Base-by-base conservation (phyloP, 2,329 filamentous ascomycete species). In the Apiospora marii region DNA sequence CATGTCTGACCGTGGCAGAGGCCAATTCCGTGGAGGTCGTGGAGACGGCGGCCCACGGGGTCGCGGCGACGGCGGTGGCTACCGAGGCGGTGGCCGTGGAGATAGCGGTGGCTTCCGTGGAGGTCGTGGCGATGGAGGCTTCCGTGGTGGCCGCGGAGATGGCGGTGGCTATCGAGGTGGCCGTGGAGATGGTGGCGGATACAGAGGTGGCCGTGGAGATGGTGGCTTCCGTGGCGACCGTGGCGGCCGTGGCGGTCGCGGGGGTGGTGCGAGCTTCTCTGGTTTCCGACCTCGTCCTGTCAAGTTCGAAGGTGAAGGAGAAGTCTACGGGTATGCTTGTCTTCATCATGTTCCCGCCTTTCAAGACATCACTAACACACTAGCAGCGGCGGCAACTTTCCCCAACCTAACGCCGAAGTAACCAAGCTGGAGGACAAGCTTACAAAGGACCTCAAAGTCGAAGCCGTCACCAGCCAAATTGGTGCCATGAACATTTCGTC, bases 341-440 rank as follows among this genome's bases (percentile, higher is more conserved):
- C n/a, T 22, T 7, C 22, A 64, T 64, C 10, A 22, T 19, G 16
- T 22, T 22, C 4, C 34, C 58, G 19, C 8, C n/a, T 64, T 64
- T 4, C 34, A 4, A 12, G 22, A 24, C 58, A 2, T 7, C 43
- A 27, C 13, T 71, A 4, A 64, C 27, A 44, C 13, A 41, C 69
- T 69, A 27, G 44, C 70, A 68, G 74, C 68, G 68, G n/a, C 37
- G 41, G 69, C 27, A 41, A 53, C 44, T 74, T 75, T 16, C 79
- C 76, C 24, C 70, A 68, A 0, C 82, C 83, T 0, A 80, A 83
- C n/a, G 34, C 70, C 0, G 34, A 70, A 0, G 77, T 84, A 14
- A 79, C 78, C 14, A 77, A 81, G 27, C 80, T 87, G 0, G 86
- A 88, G 73, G 75, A 87, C 70, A 76, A 81, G 8, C 78, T 87